phyloP scores from a whole-genome alignment of 176 grass and related monocot species.

The Ensete ventricosum region DNA sequence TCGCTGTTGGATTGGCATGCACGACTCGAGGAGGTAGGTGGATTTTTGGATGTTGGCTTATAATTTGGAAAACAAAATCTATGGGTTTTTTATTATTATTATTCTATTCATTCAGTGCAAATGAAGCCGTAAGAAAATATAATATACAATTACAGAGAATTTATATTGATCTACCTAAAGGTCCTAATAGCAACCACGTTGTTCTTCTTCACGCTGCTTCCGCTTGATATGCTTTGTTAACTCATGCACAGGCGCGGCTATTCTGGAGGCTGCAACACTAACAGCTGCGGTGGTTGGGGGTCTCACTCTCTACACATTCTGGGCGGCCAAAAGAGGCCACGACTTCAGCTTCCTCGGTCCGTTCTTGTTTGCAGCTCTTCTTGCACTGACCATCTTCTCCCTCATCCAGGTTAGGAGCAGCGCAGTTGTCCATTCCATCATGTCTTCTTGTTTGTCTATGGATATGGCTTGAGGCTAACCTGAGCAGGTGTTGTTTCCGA shows the following conservation, averaged over 20 bases:
- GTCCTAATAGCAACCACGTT: neutral
- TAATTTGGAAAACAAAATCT: too few species aligned
- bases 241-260: neutral
- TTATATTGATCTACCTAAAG: neutral
- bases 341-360: conserved; percentile 22
- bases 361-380: conserved; percentile 4
- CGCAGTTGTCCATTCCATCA: neutral
- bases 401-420: neutral
- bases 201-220: neutral
- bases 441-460: neutral
- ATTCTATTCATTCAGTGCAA: too few species aligned
- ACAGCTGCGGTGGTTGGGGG: neutral
- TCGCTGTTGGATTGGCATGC: conserved; percentile 38
- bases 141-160: too few species aligned
- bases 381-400: neutral
- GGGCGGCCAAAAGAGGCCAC: conserved; percentile 14
- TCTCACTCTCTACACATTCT: conserved; percentile 18
- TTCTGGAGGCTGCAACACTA: neutral
- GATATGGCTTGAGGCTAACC: neutral
- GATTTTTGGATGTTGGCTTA: too few species aligned
- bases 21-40: conserved; percentile 28
- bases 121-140: too few species aligned
- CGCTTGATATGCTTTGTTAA: too few species aligned
- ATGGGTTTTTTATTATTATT: too few species aligned
- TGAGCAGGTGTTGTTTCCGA: neutral